These are phyloP conservation scores for Ascochyta clinopodiicola DNA, from an alignment of 2,329 filamentous ascomycete genomes.

Conservation along the genomic window DNA sequence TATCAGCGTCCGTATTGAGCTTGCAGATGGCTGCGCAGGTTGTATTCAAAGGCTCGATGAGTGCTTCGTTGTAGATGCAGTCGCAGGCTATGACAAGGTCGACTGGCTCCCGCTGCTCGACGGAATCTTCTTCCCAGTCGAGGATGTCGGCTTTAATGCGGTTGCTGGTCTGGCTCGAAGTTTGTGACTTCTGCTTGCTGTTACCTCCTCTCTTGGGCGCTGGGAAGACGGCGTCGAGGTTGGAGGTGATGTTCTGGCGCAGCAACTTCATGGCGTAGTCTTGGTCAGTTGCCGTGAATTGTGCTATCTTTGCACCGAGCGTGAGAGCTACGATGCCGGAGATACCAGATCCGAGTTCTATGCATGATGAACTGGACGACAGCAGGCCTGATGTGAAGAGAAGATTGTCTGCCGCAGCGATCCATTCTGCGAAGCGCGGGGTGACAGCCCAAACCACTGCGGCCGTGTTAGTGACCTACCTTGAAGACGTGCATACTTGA, in stretches of 20 bases:
- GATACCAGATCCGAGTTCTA: constrained; percentile 90
- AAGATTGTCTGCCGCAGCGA: constrained; percentile 67
- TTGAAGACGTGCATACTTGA: neutral
- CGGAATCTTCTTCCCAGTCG: constrained; percentile 78
- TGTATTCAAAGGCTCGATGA: constrained; percentile 81
- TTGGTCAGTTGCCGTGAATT: constrained; percentile 87
- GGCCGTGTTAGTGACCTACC: constrained; percentile 8
- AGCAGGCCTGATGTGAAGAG: constrained; percentile 66
- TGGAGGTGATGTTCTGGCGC: constrained; percentile 76
- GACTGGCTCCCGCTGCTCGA: constrained; percentile 60
- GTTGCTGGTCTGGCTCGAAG: constrained; percentile 50
- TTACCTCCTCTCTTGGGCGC: constrained; percentile 15
- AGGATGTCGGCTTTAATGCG: constrained; percentile 51
- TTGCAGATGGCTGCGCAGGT: constrained; percentile 78
- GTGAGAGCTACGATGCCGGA: constrained; percentile 78
- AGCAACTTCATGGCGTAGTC: constrained; percentile 79
- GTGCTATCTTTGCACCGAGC: constrained; percentile 65
- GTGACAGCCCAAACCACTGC: constrained; percentile 91
- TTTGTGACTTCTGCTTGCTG: constrained; percentile 34
- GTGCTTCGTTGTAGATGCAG: constrained; percentile 91
- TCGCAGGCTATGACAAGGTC: constrained; percentile 85
- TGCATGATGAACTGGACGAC: constrained; percentile 61
- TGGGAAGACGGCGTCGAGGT: constrained; percentile 45
- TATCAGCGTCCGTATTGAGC: constrained; percentile 46
- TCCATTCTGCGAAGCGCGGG: constrained; percentile 81